Base-by-base conservation (phyloP, 768 basidiomycete genomes). In the Phanerochaete sordida region DNA sequence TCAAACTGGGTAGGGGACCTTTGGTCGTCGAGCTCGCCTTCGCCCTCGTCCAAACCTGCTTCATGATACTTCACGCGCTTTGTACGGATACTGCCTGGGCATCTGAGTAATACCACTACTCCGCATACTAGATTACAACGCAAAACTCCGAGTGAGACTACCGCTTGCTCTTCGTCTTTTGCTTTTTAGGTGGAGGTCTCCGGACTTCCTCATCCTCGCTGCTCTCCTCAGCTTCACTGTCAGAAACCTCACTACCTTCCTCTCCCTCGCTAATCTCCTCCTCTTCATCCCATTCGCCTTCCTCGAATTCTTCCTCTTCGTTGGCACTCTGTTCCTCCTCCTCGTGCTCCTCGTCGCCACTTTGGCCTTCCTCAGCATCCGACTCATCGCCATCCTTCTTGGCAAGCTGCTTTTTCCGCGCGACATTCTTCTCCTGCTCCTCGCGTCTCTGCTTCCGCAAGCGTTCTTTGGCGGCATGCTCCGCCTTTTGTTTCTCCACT, bases 391-490 rank as follows among this genome's bases (percentile, higher is more conserved):
- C 74, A 0, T 74, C 77, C 0, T 76, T 79, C 1, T 71, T 74
- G 11, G 65, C 70, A 62, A 48, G 60, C 62, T 78, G 81, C 72
- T 88, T 88, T 76, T 98, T 99, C 50, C 88, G 82, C 50, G 83
- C 81, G 5, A 98, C 91, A 73, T 98, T 99, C 56, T 83, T 81
- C 70, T 93, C 95, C 70, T 98, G 97, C 69, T 97, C 93, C 61
- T 90, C 89, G 65, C 90, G 79, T 63, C 95, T 80, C 65, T 92
- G 81, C 66, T 89, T 87, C 64, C 86, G 83, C 46, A 93, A 71
- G 70, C 81, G 88, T 63, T 86, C 87, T 67, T 90, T 91, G 24
- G 85, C 88, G 2, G 84, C 88, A 69, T 95, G 91, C 26, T 87
- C 84, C 26, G 84, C 83, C 67, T 88, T 87, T 61, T 88, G 83